phyloP scores from a whole-genome alignment of 1,284 basidiomycete species.

The Fomitiporia mediterranea region DNA sequence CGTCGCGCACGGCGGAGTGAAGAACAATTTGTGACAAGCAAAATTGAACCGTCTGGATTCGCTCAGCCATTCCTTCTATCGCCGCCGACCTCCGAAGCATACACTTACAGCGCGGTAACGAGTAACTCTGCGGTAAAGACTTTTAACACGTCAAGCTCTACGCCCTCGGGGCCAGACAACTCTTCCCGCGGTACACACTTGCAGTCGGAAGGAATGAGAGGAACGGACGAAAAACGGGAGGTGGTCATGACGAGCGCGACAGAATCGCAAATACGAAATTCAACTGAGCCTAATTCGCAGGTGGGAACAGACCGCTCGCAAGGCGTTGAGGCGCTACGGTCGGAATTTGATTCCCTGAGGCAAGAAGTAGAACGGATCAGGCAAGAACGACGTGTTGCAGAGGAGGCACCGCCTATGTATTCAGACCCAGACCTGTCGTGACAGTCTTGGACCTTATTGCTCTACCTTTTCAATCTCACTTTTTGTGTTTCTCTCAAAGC shows the following conservation, averaged over 20 bases:
- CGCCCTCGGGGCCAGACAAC: too few species aligned
- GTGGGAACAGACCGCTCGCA: neutral
- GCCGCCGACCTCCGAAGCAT: neutral
- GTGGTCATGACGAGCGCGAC: neutral
- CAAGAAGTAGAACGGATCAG: conserved; percentile 26
- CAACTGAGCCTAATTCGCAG: too few species aligned
- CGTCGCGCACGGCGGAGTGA: neutral
- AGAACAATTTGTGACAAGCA: neutral
- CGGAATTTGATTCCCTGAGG: conserved; percentile 25
- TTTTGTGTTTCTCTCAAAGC: too few species aligned
- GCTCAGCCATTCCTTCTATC: neutral
- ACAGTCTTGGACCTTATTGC: too few species aligned
- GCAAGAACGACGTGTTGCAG: conserved; percentile 6
- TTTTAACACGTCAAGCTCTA: too few species aligned
- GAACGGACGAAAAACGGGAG: neutral
- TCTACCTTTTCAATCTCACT: too few species aligned
- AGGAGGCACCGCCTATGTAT: conserved; percentile 12
- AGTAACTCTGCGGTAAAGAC: neutral
- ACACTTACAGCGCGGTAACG: neutral
- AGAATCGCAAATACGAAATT: too few species aligned
- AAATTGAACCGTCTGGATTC: neutral
- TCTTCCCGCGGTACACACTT: too few species aligned
- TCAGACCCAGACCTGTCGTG: neutral
- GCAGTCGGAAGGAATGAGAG: too few species aligned
- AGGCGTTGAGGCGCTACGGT: neutral